A percentile compares a stretch with the other conserved stretches of the same genome.
These are phyloP conservation scores for Puccinellia tenuiflora DNA, from an alignment of 176 grass and related monocot species.

Conservation along the genomic window DNA sequence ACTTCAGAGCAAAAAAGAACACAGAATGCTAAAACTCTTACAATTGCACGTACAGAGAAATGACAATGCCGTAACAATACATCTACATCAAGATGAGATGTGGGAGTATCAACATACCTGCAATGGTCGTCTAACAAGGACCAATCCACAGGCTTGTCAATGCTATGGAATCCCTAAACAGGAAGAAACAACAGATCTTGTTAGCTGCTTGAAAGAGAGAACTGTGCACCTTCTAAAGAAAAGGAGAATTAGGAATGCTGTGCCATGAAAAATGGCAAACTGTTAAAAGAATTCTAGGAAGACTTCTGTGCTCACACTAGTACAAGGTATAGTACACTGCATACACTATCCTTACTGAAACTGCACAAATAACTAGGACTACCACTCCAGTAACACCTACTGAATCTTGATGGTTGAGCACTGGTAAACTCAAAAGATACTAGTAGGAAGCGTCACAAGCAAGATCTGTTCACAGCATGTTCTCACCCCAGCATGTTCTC, in stretches of 20 bases:
- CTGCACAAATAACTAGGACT: background rate
- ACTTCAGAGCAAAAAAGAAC: conserved; percentile 12
- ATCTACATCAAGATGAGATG: background rate
- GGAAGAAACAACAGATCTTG: background rate
- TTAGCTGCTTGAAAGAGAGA: background rate
- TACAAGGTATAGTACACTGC: background rate
- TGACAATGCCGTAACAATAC: background rate
- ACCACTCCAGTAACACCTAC: background rate
- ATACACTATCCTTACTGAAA: background rate
- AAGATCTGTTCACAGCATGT: background rate
- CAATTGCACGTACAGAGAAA: background rate
- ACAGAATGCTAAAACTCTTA: background rate
- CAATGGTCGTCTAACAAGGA: conserved; percentile 42
- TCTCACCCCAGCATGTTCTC: conserved; percentile 51
- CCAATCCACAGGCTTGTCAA: conserved; percentile 51
- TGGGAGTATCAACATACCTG: conserved; percentile 16
- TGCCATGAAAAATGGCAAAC: background rate
- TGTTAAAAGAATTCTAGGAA: background rate
- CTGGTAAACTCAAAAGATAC: background rate
- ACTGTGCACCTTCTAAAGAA: background rate
- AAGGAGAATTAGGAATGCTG: background rate
- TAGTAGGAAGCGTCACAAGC: background rate
- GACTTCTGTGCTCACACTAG: background rate
- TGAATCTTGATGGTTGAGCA: background rate
- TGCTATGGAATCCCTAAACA: conserved; percentile 55